A percentile compares a stretch with the other conserved stretches of the same genome.
Evolutionary conservation across 179 eudicot genomes (phyloP).

Genomic region (Actinidia arguta): DNA sequence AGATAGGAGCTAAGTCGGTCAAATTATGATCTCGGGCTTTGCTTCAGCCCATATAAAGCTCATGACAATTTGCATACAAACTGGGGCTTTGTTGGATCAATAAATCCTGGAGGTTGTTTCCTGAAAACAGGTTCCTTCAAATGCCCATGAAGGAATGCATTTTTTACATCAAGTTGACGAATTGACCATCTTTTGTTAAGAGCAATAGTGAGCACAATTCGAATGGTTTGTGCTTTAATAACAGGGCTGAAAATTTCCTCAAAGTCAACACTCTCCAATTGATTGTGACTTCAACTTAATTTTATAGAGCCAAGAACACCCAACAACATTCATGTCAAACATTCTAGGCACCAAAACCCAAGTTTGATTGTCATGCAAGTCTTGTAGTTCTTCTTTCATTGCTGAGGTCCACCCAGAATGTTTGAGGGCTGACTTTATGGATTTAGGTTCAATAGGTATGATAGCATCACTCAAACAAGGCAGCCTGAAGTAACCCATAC

Average conservation of each 20-base stretch:
- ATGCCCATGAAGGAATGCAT: too few species aligned
- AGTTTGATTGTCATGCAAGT: background rate
- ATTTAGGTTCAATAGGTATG: too few species aligned
- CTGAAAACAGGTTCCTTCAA: background rate
- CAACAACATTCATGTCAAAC: background rate
- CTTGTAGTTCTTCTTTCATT: slow-evolving; percentile 1
- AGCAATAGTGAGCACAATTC: background rate
- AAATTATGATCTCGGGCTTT: background rate
- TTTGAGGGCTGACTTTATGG: too few species aligned
- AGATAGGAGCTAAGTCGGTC: background rate
- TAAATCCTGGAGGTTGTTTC: background rate
- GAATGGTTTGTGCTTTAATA: background rate
- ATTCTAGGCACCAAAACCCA: background rate
- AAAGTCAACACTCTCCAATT: slow-evolving; percentile 5
- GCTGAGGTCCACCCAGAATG: background rate
- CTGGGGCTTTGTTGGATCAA: background rate
- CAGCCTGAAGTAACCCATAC: too few species aligned
- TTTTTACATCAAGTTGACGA: too few species aligned
- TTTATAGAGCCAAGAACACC: background rate
- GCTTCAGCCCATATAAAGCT: background rate
- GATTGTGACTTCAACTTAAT: background rate
- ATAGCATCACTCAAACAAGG: too few species aligned
- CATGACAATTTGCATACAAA: background rate
- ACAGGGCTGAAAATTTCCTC: background rate
- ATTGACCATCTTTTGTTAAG: background rate